Evolutionary conservation across 2,329 filamentous ascomycete species (phyloP).

Genomic region (Boeremia exigua): DNA sequence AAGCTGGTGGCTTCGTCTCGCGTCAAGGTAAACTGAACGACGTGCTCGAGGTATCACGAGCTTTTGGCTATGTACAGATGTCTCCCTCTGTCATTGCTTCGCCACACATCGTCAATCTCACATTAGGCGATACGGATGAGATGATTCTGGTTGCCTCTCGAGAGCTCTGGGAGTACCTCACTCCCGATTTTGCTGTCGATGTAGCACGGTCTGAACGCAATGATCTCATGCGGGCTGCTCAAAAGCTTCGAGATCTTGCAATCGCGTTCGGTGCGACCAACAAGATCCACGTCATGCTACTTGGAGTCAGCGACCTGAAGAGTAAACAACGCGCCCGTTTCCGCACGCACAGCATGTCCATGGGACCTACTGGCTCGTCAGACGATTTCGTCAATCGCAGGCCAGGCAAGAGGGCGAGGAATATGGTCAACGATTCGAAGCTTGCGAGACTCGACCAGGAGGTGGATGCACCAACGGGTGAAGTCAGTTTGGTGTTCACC

Average conservation of each 20-base stretch:
- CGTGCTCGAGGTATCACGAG: constrained; percentile 85
- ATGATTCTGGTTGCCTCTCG: constrained; percentile 89
- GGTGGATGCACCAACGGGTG: constrained; percentile 87
- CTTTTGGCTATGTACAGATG: constrained; percentile 92
- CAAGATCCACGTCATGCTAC: constrained; percentile 99
- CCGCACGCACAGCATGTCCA: constrained; percentile 82
- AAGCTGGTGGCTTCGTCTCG: constrained; percentile 94
- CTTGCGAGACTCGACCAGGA: constrained; percentile 86
- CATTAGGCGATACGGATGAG: constrained; percentile 86
- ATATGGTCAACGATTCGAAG: constrained; percentile 76
- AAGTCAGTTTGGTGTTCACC: constrained; percentile 93
- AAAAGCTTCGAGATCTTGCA: constrained; percentile 91
- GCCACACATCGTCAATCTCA: constrained; percentile 79
- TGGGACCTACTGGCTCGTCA: constrained; percentile 76
- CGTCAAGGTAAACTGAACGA: constrained; percentile 95
- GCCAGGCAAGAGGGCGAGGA: constrained; percentile 62
- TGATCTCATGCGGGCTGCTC: constrained; percentile 92
- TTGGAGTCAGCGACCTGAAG: constrained; percentile 90
- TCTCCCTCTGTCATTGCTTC: constrained; percentile 93
- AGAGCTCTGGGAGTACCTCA: constrained; percentile 94
- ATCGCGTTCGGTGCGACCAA: constrained; percentile 93
- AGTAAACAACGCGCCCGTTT: constrained; percentile 78
- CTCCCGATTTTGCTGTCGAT: constrained; percentile 88
- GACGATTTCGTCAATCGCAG: constrained; percentile 72
- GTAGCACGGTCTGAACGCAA: constrained; percentile 84